Conservation (phyloP, 2,329 filamentous ascomycete genomes). For the Paracamarosporium sp. region DNA sequence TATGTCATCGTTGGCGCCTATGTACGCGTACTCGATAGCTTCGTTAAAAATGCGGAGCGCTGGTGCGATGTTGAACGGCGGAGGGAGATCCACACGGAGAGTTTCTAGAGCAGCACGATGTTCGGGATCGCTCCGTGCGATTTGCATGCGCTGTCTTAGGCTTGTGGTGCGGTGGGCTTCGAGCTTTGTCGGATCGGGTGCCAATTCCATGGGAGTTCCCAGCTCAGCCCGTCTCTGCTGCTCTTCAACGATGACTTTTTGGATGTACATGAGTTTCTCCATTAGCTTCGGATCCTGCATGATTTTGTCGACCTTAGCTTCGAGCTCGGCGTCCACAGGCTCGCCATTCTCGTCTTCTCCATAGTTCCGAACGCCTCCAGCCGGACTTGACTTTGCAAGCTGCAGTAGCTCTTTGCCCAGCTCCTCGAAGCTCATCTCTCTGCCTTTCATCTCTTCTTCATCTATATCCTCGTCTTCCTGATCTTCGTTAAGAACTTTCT, state of each 20-base stretch:
- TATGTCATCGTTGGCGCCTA: constrained; percentile 45
- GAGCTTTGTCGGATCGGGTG: constrained; percentile 38
- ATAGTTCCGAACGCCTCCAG: constrained; percentile 6
- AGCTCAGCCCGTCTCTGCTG: constrained; percentile 12
- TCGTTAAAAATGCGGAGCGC: constrained; percentile 43
- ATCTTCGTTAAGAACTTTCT: constrained; percentile 25
- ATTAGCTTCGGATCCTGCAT: constrained; percentile 41
- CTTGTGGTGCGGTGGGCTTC: constrained; percentile 28
- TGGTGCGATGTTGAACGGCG: constrained; percentile 41
- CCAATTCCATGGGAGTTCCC: constrained; percentile 27
- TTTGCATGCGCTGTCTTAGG: constrained; percentile 31
- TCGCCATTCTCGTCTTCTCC: constrained; percentile 24
- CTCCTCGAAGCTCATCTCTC: constrained; percentile 28
- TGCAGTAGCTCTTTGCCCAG: constrained; percentile 30
- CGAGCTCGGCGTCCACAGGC: constrained; percentile 34
- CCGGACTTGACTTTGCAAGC: constrained; percentile 16
- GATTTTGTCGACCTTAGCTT: constrained; percentile 42
- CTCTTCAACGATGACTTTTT: constrained; percentile 29
- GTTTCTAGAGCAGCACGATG: constrained; percentile 34
- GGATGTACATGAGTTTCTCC: constrained; percentile 41
- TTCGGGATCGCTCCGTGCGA: constrained; percentile 34
- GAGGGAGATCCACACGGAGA: constrained; percentile 35
- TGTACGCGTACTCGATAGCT: constrained; percentile 42
- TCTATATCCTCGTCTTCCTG: constrained; percentile 25
- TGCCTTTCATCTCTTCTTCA: constrained; percentile 22